Conservation (phyloP, 2,329 filamentous ascomycete genomes). For the Colletotrichum falcatum region DNA sequence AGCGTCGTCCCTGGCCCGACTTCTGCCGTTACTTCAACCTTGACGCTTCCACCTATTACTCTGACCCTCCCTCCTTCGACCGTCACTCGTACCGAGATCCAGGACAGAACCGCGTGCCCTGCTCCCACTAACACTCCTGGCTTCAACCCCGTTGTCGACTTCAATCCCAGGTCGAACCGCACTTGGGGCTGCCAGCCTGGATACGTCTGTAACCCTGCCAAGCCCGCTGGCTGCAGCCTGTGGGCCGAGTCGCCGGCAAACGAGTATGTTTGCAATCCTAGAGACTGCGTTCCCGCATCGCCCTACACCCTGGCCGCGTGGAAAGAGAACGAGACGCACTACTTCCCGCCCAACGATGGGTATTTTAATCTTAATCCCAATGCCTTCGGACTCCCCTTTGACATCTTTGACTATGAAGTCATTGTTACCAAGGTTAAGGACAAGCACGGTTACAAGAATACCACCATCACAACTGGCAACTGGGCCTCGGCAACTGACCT, state of each 20-base stretch:
- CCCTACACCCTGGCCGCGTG: constrained; percentile 53
- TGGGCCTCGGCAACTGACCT: constrained; percentile 65
- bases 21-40: constrained; percentile 39
- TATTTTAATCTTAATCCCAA: constrained; percentile 76
- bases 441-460: constrained; percentile 49
- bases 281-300: constrained; percentile 59
- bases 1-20: constrained; percentile 45
- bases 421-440: constrained; percentile 52
- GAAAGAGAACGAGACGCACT: constrained; percentile 58
- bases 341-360: constrained; percentile 63
- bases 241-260: constrained; percentile 60
- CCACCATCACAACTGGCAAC: constrained; percentile 65
- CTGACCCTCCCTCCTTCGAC: constrained; percentile 47
- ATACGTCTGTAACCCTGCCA: constrained; percentile 64
- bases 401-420: constrained; percentile 66
- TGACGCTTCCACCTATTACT: constrained; percentile 46
- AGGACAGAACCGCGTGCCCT: constrained; percentile 56
- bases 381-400: constrained; percentile 72
- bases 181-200: constrained; percentile 68
- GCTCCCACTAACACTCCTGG: constrained; percentile 54
- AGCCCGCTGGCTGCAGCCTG: constrained; percentile 62
- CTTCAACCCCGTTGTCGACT: constrained; percentile 40
- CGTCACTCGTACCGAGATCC: constrained; percentile 46
- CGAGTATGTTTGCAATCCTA: constrained; percentile 60
- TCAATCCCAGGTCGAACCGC: constrained; percentile 53